phyloP scores from a whole-genome alignment of 371 early-diverging fungal species.

The Mucor irregularis region DNA sequence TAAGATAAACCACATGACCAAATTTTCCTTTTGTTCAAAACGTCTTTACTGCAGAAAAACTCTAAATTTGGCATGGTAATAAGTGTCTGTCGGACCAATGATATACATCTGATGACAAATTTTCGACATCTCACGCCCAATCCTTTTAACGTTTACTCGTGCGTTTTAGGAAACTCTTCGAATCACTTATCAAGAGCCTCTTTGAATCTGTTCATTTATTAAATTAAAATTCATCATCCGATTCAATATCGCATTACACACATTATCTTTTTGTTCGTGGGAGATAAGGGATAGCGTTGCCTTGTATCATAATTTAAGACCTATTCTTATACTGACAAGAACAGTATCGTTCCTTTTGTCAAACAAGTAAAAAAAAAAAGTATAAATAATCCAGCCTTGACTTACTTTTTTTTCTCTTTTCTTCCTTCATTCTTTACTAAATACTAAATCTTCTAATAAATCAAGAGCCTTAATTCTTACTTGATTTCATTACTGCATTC shows the following conservation, averaged over 20 bases:
- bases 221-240: conserved; percentile 14
- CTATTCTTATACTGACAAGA: neutral
- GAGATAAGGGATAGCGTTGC: too few species aligned
- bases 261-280: conserved; percentile 8
- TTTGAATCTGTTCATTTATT: neutral
- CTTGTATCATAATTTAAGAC: conserved; percentile 1
- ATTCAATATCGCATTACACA: neutral
- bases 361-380: neutral
- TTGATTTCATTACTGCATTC: neutral
- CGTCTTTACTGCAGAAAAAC: too few species aligned
- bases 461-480: too few species aligned
- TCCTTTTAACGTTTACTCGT: neutral
- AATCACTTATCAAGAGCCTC: neutral
- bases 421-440: neutral
- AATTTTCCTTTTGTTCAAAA: too few species aligned
- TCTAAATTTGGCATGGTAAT: conserved; percentile 10
- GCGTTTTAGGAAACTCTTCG: neutral
- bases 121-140: conserved; percentile 6
- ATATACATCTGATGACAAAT: conserved; percentile 12
- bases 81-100: neutral
- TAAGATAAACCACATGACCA: too few species aligned
- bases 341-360: neutral
- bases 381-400: conserved; percentile 1
- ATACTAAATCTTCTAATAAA: neutral
- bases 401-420: neutral